These are phyloP conservation scores for Ceriops zippeliana DNA, from an alignment of 345 rosid genomes.

Conservation along the genomic window DNA sequence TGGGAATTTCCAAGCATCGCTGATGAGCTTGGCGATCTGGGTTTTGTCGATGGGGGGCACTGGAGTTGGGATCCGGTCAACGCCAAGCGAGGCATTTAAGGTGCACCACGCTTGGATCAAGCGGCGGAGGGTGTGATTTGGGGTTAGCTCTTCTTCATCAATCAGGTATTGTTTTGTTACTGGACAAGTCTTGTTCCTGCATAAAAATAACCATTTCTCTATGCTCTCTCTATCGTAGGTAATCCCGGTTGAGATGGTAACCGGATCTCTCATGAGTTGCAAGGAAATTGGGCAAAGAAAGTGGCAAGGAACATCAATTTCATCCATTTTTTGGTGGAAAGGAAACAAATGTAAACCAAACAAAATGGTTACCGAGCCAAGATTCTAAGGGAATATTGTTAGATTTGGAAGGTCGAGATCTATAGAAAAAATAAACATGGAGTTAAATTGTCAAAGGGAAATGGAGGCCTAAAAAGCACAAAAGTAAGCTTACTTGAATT, in stretches of 20 bases:
- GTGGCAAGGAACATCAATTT: slow-evolving; percentile 40
- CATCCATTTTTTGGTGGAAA: slow-evolving; percentile 23
- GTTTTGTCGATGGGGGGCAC: slow-evolving; percentile 28
- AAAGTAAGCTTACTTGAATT: slow-evolving; percentile 7
- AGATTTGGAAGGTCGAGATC: background rate
- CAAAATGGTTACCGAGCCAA: background rate
- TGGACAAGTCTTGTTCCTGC: slow-evolving; percentile 45
- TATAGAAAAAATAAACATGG: background rate
- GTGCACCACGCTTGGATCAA: slow-evolving; percentile 87
- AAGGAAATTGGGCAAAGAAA: slow-evolving; percentile 65
- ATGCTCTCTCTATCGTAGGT: slow-evolving; percentile 55
- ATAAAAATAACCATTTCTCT: slow-evolving; percentile 48
- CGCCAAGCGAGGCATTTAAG: slow-evolving; percentile 46
- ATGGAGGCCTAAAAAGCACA: background rate
- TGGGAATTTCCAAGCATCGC: slow-evolving; percentile 32
- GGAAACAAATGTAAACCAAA: background rate
- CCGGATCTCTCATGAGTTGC: slow-evolving; percentile 65
- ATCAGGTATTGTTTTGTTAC: slow-evolving; percentile 44
- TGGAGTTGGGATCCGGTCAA: slow-evolving; percentile 52
- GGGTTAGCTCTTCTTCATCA: slow-evolving; percentile 45
- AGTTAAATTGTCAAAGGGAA: background rate
- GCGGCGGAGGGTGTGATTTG: slow-evolving; percentile 82
- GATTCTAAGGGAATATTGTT: background rate
- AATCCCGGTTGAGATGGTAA: slow-evolving; percentile 53
- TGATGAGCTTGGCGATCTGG: slow-evolving; percentile 37